Evolutionary conservation across 75 land plant genomes (phyloP).

Genomic region (Cryptomeria japonica): DNA sequence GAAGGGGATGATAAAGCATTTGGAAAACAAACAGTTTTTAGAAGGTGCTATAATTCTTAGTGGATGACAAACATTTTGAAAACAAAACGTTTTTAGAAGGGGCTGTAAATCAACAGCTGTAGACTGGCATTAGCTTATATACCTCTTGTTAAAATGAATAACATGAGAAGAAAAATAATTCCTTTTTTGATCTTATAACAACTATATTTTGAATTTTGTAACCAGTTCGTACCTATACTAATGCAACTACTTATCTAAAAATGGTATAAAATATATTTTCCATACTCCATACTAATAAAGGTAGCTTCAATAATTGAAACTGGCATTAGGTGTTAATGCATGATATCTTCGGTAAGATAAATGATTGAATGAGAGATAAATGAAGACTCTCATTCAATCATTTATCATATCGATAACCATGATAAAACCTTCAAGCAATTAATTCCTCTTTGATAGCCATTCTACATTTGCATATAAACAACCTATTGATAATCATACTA

Average conservation of each 20-base stretch:
- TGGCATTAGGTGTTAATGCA: background rate
- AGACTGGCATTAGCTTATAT: background rate
- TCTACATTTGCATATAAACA: too few relatives aligned
- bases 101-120: background rate
- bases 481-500: too few relatives aligned
- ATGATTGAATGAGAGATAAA: too few relatives aligned
- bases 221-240: background rate
- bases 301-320: background rate
- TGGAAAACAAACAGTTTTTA: background rate
- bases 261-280: background rate
- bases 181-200: background rate
- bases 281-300: background rate
- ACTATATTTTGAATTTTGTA: background rate
- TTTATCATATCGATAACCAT: too few relatives aligned
- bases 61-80: too few relatives aligned
- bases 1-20: background rate
- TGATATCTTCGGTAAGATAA: too few relatives aligned
- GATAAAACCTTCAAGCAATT: too few relatives aligned
- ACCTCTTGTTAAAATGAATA: background rate
- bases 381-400: too few relatives aligned
- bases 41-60: too few relatives aligned
- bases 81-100: too few relatives aligned
- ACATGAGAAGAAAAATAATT: background rate
- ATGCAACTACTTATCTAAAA: background rate
- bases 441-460: too few relatives aligned